phyloP scores from a whole-genome alignment of 176 grass and related monocot genomes.

The Themeda triandra region DNA sequence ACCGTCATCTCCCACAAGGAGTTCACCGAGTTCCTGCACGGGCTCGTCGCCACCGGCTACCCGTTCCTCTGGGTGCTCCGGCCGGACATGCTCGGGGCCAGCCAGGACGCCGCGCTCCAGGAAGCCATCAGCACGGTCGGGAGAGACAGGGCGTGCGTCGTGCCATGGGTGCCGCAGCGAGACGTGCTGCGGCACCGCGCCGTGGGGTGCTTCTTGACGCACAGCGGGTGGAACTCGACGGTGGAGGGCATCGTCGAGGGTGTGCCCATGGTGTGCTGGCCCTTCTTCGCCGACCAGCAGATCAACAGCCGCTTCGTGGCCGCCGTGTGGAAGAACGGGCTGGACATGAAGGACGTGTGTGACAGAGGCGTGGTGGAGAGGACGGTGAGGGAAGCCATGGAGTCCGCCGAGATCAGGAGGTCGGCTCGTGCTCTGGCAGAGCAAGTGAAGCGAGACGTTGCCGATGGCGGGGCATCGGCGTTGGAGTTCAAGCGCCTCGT shows the following conservation, averaged over 20 bases:
- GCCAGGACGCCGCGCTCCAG: not conserved
- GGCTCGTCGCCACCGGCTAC: not conserved
- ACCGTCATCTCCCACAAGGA: not conserved
- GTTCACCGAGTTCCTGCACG: not conserved
- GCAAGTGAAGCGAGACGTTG: no score
- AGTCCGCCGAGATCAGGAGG: constrained; percentile 30
- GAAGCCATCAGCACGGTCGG: not conserved
- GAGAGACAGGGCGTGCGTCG: not conserved
- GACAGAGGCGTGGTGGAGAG: constrained; percentile 40
- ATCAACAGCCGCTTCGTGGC: constrained; percentile 41
- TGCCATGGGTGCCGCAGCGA: constrained; percentile 54
- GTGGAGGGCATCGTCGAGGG: constrained; percentile 39
- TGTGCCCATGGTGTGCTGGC: constrained; percentile 60
- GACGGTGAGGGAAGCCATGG: constrained; percentile 48
- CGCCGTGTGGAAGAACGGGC: constrained; percentile 46
- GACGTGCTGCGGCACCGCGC: constrained; percentile 58
- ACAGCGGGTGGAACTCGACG: constrained; percentile 69
- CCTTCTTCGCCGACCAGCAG: constrained; percentile 49
- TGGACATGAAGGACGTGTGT: constrained; percentile 55
- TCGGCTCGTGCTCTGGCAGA: constrained; percentile 6
- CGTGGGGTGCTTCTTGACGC: constrained; percentile 67
- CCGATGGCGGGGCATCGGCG: no score
- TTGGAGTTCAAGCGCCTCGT: no score
- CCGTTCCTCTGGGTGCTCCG: no score
- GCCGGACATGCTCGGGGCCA: not conserved